phyloP scores from a whole-genome alignment of 2,329 filamentous ascomycete species.

The Didymosphaeria variabile region DNA sequence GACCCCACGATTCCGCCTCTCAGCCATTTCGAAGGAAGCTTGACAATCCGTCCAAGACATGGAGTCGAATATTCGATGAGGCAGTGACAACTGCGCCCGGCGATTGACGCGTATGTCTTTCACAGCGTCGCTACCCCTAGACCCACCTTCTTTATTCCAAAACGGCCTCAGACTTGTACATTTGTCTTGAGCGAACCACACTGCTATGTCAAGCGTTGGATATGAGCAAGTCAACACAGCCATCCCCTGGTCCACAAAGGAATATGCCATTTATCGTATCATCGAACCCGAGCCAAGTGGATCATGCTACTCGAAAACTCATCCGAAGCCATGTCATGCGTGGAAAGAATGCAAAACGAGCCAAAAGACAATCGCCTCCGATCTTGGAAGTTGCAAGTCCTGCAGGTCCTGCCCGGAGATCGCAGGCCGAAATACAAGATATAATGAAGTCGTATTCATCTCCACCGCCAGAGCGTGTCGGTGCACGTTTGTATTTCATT shows the following conservation, averaged over 20 bases:
- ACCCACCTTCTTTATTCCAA: no score
- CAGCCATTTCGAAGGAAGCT: no score
- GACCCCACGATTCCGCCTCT: no score
- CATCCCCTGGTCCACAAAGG: background rate
- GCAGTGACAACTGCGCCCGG: no score
- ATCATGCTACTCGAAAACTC: conserved; percentile 45
- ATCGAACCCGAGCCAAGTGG: conserved; percentile 2
- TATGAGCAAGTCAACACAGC: background rate
- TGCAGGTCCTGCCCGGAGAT: conserved; percentile 20
- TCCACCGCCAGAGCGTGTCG: background rate
- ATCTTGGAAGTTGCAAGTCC: background rate
- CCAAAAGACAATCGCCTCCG: background rate
- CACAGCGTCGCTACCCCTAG: no score
- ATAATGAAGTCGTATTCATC: background rate
- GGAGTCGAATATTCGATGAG: no score
- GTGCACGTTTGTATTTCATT: background rate
- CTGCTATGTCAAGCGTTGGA: no score
- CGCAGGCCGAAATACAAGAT: background rate
- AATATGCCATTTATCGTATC: conserved; percentile 8
- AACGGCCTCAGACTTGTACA: no score
- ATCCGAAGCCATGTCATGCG: conserved; percentile 57
- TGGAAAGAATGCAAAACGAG: conserved; percentile 50
- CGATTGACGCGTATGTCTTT: no score
- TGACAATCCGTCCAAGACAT: no score
- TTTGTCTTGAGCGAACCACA: background rate